Conservation (phyloP, 2,329 filamentous ascomycete species). For the Fusarium lyarnte region DNA sequence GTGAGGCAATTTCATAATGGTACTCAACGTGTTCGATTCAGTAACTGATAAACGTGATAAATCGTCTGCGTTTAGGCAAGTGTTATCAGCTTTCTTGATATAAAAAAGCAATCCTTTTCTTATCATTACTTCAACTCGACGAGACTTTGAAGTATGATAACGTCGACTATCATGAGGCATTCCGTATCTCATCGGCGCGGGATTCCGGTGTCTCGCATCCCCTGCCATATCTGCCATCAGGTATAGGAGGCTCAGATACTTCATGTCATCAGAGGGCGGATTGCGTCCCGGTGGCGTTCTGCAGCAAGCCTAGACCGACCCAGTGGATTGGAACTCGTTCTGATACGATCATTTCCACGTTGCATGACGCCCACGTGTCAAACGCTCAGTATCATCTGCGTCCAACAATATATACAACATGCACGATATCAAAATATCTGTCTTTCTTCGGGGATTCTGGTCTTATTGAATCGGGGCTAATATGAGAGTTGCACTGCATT, state of each 20-base stretch:
- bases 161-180: neutral
- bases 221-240: neutral
- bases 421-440: fast-evolving
- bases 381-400: fast-evolving
- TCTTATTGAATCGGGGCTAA: neutral
- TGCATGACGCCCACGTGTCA: neutral
- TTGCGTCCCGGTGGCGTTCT: neutral
- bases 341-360: neutral
- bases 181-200: neutral
- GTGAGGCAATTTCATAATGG: neutral
- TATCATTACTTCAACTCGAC: neutral
- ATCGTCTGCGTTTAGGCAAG: neutral
- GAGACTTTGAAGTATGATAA: neutral
- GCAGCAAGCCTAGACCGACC: neutral
- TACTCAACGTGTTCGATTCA: neutral
- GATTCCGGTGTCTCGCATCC: neutral
- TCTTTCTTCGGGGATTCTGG: neutral
- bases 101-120: neutral
- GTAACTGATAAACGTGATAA: neutral
- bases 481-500: neutral
- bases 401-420: no score
- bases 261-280: neutral
- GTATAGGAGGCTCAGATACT: neutral
- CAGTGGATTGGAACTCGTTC: neutral
- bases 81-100: neutral